phyloP scores from a whole-genome alignment of 345 rosid genomes.

The Aquilaria malaccensis region DNA sequence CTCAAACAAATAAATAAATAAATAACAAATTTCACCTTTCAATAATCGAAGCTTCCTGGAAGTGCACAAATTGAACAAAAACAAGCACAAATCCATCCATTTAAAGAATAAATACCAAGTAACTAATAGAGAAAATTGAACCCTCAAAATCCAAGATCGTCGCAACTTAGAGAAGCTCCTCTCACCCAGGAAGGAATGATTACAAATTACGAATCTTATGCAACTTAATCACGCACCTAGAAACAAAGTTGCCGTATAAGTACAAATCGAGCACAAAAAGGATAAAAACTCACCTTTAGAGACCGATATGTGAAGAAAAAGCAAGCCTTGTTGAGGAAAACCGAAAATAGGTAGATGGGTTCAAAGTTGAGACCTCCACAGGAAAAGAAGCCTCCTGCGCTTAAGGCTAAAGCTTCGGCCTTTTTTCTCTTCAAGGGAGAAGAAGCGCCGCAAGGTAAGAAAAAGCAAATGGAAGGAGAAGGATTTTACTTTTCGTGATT shows the following conservation, averaged over 20 bases:
- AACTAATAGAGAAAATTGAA: neutral
- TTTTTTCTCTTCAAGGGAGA: neutral
- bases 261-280: neutral
- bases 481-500: neutral
- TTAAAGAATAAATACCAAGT: slow-evolving; percentile 10
- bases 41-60: neutral
- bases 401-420: slow-evolving; percentile 1
- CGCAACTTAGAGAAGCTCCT: slow-evolving; percentile 1
- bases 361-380: slow-evolving; percentile 14
- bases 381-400: slow-evolving; percentile 6
- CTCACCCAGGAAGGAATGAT: no score
- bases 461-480: neutral
- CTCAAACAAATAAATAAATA: neutral
- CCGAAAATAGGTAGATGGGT: neutral
- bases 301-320: neutral
- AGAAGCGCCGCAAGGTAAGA: neutral
- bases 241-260: neutral
- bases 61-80: neutral
- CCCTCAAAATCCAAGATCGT: neutral
- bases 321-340: neutral
- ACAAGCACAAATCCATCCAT: neutral
- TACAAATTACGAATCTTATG: neutral
- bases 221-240: neutral
- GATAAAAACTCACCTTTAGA: slow-evolving; percentile 12
- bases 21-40: neutral